A percentile compares a stretch with the other conserved stretches of the same genome.
phyloP scores from a whole-genome alignment of 345 rosid species.

The Boechera divaricarpa region DNA sequence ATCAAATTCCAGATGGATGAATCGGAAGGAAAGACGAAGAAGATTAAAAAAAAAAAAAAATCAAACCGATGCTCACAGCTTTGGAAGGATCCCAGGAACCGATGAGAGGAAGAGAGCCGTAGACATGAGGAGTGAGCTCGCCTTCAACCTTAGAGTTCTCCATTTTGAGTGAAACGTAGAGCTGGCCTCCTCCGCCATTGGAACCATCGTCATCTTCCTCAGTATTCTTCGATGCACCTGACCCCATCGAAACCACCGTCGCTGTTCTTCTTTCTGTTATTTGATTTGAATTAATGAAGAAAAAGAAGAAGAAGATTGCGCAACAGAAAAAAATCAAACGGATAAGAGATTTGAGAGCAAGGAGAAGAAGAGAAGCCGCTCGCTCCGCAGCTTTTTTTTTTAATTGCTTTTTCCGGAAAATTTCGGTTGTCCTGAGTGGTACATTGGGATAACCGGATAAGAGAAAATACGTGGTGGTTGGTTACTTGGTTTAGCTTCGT shows the following conservation, averaged over 20 bases:
- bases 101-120: conserved; percentile 87
- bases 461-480: conserved; percentile 43
- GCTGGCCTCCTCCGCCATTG: conserved; percentile 82
- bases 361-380: conserved; percentile 42
- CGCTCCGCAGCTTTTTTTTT: conserved; percentile 10
- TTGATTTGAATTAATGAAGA: conserved; percentile 24
- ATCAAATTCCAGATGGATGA: conserved; percentile 1
- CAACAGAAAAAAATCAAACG: conserved; percentile 21
- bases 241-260: conserved; percentile 63
- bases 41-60: background rate
- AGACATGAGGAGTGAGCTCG: conserved; percentile 90
- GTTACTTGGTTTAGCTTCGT: conserved; percentile 21
- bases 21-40: background rate
- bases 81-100: conserved; percentile 97
- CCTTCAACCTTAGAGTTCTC: conserved; percentile 79
- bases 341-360: conserved; percentile 47
- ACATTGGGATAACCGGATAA: conserved; percentile 46
- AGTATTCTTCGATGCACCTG: conserved; percentile 65
- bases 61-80: conserved; percentile 58
- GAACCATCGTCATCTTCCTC: conserved; percentile 68
- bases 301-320: conserved; percentile 3
- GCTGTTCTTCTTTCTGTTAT: background rate
- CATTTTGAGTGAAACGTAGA: conserved; percentile 88
- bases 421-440: conserved; percentile 34
- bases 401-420: background rate